These are phyloP conservation scores for Mycena epipterygia DNA, from an alignment of 768 basidiomycete genomes.

Conservation along the genomic window DNA sequence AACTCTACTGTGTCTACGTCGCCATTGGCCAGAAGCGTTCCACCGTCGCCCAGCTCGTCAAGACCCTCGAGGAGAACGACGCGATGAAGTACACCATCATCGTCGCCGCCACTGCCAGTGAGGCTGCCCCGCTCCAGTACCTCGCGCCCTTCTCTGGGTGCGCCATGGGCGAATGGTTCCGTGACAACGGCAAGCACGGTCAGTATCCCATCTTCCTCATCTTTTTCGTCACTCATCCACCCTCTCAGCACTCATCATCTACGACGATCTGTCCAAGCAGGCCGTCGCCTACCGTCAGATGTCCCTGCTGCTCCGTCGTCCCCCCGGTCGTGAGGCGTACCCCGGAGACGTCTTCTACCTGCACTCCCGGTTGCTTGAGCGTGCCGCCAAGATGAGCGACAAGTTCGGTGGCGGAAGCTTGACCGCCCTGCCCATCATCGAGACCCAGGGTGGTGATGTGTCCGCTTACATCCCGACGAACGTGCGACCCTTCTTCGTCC, in stretches of 20 bases:
- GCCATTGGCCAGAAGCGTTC: conserved; percentile 99
- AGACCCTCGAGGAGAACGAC: conserved; percentile 99
- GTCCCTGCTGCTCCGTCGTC: conserved; percentile 99
- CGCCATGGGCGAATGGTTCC: conserved; percentile 99
- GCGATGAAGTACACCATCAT: conserved; percentile 99
- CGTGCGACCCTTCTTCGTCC: conserved; percentile 57
- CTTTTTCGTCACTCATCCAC: not conserved
- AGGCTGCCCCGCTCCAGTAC: conserved; percentile 99
- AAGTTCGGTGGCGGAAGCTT: conserved; percentile 99
- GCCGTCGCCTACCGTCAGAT: conserved; percentile 99
- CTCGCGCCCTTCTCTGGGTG: conserved; percentile 99
- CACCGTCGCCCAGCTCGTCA: conserved; percentile 98
- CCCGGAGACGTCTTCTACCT: conserved; percentile 99
- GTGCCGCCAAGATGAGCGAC: conserved; percentile 99
- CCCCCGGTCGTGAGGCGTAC: conserved; percentile 99
- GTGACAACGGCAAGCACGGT: conserved; percentile 99
- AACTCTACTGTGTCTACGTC: conserved; percentile 99
- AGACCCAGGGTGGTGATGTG: conserved; percentile 99
- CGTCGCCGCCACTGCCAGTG: conserved; percentile 98
- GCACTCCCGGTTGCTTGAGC: conserved; percentile 99
- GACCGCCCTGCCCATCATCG: conserved; percentile 99
- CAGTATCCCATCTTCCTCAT: conserved; percentile 40
- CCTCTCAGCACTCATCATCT: conserved; percentile 90
- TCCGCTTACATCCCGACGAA: conserved; percentile 99
- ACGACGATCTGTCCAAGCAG: conserved; percentile 99